Evolutionary conservation across 257 asterid species (phyloP), one percentile per base, ranked within the genome.

Genomic region (Oldenlandia corymbosa): DNA sequence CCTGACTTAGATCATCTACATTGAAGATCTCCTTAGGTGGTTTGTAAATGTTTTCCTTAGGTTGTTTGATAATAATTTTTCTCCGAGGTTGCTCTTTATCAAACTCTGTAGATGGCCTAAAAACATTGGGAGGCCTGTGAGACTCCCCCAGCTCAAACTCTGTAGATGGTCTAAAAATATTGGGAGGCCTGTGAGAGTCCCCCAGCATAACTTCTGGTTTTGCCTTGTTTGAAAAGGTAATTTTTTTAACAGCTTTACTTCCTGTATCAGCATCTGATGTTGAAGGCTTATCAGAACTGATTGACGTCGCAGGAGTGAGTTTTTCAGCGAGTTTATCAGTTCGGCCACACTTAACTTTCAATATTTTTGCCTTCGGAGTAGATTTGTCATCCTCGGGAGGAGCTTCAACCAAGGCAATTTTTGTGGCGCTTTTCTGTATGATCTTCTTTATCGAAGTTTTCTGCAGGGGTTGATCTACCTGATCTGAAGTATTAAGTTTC

Each of bases 301-400:
- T 86, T 37, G 96, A 90, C 52, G 83, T 80, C 46, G 88, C 64
- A 66, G 96, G 86, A 52, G 93, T 80, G 47, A 69, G 80, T 70
- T 77, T 85, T 58, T 92, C 99, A 9, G 92, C 85, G 66, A 71
- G 80, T 79, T 78, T 87, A 56, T 90, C 97, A 30, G 83, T 74
- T 32, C 84, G 71, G 47, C 92, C 84, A 73, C 96, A 90, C 72
- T 87, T 93, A 71, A 93, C 96, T 79, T 90, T 93, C 68, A 93
- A 82, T 73, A 77, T 62, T 81, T 87, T 93, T 23, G 92, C 92
- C 84, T 88, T 90, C 18, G 85, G 79, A 74, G 85, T 79, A 60
- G 86, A 79, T 68, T 69, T 88, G 51, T 90, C 96, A 50, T 93
- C 97, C 60, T 89, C 96, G 1, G 62, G 80, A 1, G 62, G 80